These are phyloP conservation scores for Heliosperma pusillum DNA, from an alignment of 148 eudicot genomes.

Conservation along the genomic window DNA sequence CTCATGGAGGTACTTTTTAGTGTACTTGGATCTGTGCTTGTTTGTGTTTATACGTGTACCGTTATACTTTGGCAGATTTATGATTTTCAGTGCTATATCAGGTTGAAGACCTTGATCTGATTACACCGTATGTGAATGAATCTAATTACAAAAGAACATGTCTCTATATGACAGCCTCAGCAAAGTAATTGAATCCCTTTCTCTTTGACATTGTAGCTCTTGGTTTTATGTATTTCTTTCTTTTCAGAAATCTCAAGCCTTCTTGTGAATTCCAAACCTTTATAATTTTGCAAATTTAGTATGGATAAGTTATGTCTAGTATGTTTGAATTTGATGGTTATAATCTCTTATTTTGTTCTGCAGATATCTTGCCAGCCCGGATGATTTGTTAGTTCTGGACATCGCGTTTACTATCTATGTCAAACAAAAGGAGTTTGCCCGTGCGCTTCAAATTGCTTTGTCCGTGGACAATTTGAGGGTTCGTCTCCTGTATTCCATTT, in stretches of 20 bases:
- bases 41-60: not conserved
- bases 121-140: constrained; percentile 63
- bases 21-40: constrained; percentile 3
- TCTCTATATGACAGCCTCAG: constrained; percentile 71
- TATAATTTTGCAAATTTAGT: not conserved
- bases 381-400: constrained; percentile 71
- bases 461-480: constrained; percentile 75
- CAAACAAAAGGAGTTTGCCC: constrained; percentile 67
- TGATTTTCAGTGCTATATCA: constrained; percentile 22
- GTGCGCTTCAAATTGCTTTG: constrained; percentile 88
- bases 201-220: constrained; percentile 4
- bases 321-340: not conserved
- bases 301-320: not conserved
- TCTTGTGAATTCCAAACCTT: not conserved
- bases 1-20: constrained; percentile 78
- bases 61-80: constrained; percentile 5
- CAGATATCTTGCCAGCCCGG: constrained; percentile 93
- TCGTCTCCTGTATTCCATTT: constrained; percentile 10
- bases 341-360: not conserved
- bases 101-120: constrained; percentile 85
- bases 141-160: constrained; percentile 77
- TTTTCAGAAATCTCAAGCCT: not conserved
- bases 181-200: constrained; percentile 51
- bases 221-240: not conserved
- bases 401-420: constrained; percentile 61